A percentile compares a stretch with the other conserved stretches of the same genome.
phyloP scores from a whole-genome alignment of 2,329 filamentous ascomycete genomes.

The Aspergillus pseudotamarii region DNA sequence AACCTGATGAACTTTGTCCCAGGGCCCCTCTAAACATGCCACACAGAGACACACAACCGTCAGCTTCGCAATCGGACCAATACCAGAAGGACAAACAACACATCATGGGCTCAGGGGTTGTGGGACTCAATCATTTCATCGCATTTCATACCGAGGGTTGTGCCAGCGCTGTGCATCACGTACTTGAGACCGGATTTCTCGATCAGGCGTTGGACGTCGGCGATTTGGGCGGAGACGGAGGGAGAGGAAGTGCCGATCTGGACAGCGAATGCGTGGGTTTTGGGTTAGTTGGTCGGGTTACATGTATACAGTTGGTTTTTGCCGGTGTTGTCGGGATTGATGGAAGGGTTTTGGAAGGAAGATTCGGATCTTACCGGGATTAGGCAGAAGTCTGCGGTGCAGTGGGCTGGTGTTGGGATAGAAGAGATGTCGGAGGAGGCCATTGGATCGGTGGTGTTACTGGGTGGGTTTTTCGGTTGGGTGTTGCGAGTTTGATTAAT shows the following conservation, averaged over 20 bases:
- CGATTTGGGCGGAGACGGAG: constrained; percentile 81
- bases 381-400: constrained; percentile 88
- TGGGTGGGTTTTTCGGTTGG: neutral
- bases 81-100: neutral
- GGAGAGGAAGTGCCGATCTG: constrained; percentile 77
- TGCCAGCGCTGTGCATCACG: constrained; percentile 90
- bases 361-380: constrained; percentile 65
- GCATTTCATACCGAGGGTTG: constrained; percentile 74
- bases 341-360: neutral
- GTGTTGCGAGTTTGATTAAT: neutral
- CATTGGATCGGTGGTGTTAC: constrained; percentile 16
- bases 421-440: constrained; percentile 24
- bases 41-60: neutral
- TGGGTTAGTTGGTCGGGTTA: neutral
- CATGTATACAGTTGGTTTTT: neutral
- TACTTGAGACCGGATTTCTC: constrained; percentile 79
- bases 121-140: neutral
- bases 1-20: constrained; percentile 82
- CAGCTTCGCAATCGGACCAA: neutral
- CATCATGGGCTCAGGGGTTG: neutral
- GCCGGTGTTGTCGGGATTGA: neutral
- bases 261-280: neutral
- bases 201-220: constrained; percentile 83
- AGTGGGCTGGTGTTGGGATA: constrained; percentile 67
- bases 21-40: constrained; percentile 72